A percentile compares a stretch with the other conserved stretches of the same genome.
Conservation (phyloP, 2,329 filamentous ascomycete genomes). For the Didymella pomorum region DNA sequence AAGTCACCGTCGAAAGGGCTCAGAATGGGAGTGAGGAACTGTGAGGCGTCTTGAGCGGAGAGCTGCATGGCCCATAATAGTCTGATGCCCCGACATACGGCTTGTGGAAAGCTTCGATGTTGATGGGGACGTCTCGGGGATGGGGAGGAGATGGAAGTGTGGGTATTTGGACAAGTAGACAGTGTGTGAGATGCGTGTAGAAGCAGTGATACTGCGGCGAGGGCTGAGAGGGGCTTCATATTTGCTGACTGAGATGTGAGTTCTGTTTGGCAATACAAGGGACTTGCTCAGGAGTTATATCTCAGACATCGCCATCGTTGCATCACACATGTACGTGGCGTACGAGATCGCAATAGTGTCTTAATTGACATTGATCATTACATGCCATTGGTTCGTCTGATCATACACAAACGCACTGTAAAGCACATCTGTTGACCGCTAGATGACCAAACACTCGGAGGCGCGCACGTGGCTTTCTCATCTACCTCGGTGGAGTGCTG, state of each 20-base stretch:
- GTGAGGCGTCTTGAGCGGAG: constrained; percentile 1
- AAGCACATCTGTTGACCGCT: background rate
- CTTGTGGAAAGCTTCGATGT: background rate
- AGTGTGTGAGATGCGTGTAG: background rate
- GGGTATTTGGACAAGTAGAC: background rate
- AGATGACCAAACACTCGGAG: background rate
- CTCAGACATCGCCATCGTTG: too few relatives aligned
- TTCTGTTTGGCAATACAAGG: background rate
- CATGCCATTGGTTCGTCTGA: background rate
- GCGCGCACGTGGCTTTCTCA: background rate
- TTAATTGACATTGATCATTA: too few relatives aligned
- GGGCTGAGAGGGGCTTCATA: background rate
- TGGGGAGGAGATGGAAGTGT: background rate
- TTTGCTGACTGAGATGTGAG: background rate
- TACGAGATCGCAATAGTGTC: too few relatives aligned
- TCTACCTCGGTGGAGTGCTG: background rate
- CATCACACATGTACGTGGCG: too few relatives aligned
- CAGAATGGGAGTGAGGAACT: constrained; percentile 13
- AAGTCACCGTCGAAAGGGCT: constrained; percentile 15
- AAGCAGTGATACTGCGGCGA: background rate
- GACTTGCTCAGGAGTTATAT: background rate
- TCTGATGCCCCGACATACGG: constrained; percentile 13
- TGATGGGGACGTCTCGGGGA: background rate
- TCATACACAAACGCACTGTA: background rate
- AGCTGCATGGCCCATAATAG: constrained; percentile 11